phyloP scores from a whole-genome alignment of 441 rosid species.

The Populus hybrid region DNA sequence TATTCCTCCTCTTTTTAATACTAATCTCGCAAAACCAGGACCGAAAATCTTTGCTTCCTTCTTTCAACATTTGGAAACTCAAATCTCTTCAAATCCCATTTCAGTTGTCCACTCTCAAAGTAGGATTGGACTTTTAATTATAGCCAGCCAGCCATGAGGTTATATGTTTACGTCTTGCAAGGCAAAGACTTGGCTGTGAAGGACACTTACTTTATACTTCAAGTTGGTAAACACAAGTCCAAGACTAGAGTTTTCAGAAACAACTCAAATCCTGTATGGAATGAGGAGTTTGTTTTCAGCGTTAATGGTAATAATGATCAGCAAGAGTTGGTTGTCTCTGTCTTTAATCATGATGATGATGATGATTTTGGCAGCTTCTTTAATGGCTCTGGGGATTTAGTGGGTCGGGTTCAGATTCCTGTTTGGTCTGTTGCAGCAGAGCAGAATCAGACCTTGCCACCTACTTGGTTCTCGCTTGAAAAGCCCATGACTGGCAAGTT shows the following conservation, averaged over 20 bases:
- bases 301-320: constrained; percentile 33
- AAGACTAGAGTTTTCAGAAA: constrained; percentile 50
- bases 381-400: constrained; percentile 35
- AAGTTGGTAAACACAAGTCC: constrained; percentile 56
- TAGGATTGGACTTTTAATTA: background rate
- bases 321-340: constrained; percentile 49
- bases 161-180: constrained; percentile 66
- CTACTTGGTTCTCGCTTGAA: constrained; percentile 68
- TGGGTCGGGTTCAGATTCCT: constrained; percentile 61
- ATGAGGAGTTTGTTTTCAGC: constrained; percentile 72
- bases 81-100: constrained; percentile 7
- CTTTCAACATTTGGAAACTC: background rate
- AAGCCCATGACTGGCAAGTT: constrained; percentile 45
- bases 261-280: constrained; percentile 55
- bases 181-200: constrained; percentile 56
- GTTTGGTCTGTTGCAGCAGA: constrained; percentile 43
- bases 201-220: constrained; percentile 55
- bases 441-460: constrained; percentile 59
- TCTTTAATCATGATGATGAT: constrained; percentile 40
- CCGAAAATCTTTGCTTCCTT: background rate
- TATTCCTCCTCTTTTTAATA: background rate
- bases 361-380: constrained; percentile 35
- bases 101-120: background rate
- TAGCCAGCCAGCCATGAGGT: constrained; percentile 44
- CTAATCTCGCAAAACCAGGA: constrained; percentile 2